Conservation (phyloP, 306 rosid genomes). For the Hippophae gyantsensis region DNA sequence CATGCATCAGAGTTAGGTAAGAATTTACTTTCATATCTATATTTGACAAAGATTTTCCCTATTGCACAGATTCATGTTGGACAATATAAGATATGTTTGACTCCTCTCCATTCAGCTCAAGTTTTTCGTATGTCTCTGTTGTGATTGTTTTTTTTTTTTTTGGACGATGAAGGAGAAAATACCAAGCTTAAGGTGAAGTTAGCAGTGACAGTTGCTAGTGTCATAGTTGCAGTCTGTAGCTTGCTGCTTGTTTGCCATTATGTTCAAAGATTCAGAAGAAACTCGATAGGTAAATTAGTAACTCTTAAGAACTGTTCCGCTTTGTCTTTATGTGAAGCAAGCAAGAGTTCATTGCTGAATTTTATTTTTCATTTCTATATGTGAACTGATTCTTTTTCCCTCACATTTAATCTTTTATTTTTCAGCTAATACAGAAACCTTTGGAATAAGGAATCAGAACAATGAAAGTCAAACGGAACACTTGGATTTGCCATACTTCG, state of each 20-base stretch:
- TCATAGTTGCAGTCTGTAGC: conserved; percentile 6
- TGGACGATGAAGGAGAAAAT: not conserved
- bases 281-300: no score
- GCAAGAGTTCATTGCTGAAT: no score
- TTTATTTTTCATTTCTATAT: not conserved
- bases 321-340: no score
- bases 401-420: not conserved
- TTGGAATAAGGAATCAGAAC: not conserved
- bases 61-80: no score
- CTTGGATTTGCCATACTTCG: conserved; percentile 27
- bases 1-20: conserved; percentile 23
- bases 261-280: conserved; percentile 9
- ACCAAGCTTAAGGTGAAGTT: not conserved
- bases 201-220: conserved; percentile 6
- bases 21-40: not conserved
- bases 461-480: conserved; percentile 12
- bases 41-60: not conserved
- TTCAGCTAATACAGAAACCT: not conserved
- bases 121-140: not conserved
- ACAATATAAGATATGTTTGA: no score
- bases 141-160: not conserved
- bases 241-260: conserved; percentile 12
- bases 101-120: no score
- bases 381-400: not conserved
- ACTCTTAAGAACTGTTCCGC: no score